Evolutionary conservation across 169 alveolate genomes (phyloP).

Genomic region (Eimeria tenella): DNA sequence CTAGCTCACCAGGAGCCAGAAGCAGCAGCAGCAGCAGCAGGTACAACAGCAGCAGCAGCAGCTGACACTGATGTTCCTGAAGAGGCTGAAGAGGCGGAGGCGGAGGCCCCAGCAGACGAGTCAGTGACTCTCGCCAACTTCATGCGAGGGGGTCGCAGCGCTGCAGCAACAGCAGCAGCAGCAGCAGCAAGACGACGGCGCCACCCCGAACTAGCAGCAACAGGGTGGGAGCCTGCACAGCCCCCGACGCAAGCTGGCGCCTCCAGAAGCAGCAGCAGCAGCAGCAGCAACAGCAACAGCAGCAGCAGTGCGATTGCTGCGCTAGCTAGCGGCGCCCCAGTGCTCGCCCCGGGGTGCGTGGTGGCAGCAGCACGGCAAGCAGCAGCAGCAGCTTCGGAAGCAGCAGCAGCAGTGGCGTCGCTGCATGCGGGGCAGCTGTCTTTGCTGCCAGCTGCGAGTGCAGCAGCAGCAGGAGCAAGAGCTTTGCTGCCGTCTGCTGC

Average conservation of each 20-base stretch:
- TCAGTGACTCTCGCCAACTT: background rate
- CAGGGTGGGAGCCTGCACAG: conserved; percentile 27
- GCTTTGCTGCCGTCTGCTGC: conserved; percentile 21
- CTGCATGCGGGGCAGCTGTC: conserved; percentile 56
- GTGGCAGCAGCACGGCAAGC: background rate
- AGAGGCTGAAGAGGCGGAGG: background rate
- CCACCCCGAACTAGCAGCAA: conserved; percentile 42
- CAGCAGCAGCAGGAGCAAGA: background rate
- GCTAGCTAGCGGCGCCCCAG: background rate
- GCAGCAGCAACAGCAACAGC: conserved; percentile 19
- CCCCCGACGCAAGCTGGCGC: background rate
- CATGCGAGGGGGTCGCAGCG: background rate
- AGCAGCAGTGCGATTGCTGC: background rate
- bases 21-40: conserved; percentile 11
- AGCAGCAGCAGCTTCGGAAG: conserved; percentile 13
- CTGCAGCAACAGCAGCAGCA: conserved; percentile 60
- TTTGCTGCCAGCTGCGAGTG: background rate
- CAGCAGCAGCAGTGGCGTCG: conserved; percentile 23
- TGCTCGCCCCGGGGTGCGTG: conserved; percentile 10
- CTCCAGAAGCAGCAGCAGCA: too few relatives aligned
- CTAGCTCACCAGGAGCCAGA: background rate
- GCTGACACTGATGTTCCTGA: background rate
- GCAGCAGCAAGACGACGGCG: conserved; percentile 17
- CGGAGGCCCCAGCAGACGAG: background rate
- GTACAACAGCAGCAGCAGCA: conserved; percentile 22